Evolutionary conservation across 768 basidiomycete species (phyloP).

Genomic region (Hirschioporus abietinus): DNA sequence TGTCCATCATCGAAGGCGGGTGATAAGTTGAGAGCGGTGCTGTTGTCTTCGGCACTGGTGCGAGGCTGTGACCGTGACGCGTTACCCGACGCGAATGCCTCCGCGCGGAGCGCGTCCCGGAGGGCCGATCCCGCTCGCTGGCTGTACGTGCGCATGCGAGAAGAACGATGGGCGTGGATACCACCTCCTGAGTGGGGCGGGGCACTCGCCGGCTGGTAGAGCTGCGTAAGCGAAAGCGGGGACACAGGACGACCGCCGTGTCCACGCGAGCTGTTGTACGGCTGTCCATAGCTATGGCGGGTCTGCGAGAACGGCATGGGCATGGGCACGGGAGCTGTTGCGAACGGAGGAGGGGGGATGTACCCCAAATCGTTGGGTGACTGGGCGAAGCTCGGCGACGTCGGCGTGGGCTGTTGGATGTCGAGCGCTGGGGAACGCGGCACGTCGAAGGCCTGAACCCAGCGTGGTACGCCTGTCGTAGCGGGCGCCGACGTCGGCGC

Average conservation of each 20-base stretch:
- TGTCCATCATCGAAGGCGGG: not conserved
- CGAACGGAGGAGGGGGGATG: not conserved
- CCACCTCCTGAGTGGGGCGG: not conserved
- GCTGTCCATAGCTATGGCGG: not conserved
- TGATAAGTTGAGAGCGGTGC: not conserved
- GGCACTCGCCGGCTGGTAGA: conserved; percentile 1
- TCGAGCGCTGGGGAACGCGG: not conserved
- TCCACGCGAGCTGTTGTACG: not conserved
- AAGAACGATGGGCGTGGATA: not conserved
- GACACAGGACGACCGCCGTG: not conserved
- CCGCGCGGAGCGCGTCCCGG: not conserved
- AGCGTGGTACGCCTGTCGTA: not conserved
- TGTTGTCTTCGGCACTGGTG: not conserved
- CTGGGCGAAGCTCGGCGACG: not conserved
- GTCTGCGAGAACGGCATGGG: not conserved
- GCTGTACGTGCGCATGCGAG: conserved; percentile 5
- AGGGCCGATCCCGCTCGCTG: conserved; percentile 1
- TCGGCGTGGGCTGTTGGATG: not conserved
- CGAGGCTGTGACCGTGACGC: not conserved
- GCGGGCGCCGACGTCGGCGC: not conserved
- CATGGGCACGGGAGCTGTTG: not conserved
- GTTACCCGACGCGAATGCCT: conserved; percentile 3
- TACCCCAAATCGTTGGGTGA: not conserved
- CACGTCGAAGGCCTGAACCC: not conserved
- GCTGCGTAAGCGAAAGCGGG: not conserved